Conservation (phyloP, 495 filamentous ascomycete genomes). For the Penicillium tannophilum region DNA sequence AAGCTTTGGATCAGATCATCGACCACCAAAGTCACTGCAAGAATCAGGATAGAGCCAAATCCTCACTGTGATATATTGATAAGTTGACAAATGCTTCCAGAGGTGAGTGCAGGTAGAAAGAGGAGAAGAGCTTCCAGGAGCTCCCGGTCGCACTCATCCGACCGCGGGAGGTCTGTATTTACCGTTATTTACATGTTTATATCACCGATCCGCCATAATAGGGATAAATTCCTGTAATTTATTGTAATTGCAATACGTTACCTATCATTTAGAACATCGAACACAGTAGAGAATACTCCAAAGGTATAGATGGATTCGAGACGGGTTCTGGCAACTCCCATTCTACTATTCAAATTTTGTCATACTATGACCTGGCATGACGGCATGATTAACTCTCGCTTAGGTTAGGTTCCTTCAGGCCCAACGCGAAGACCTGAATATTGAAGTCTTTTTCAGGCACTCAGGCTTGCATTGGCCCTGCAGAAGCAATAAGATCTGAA, state of each 20-base stretch:
- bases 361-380: neutral
- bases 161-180: constrained; percentile 4
- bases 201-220: neutral
- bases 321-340: neutral
- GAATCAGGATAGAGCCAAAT: neutral
- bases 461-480: constrained; percentile 25
- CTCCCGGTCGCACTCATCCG: constrained; percentile 12
- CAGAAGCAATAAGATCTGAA: neutral
- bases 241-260: neutral
- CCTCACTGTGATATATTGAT: neutral
- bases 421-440: constrained; percentile 9
- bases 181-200: neutral
- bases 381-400: neutral
- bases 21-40: constrained; percentile 13
- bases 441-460: constrained; percentile 19
- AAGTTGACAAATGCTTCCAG: neutral
- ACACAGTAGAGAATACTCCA: too few species aligned
- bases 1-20: constrained; percentile 1
- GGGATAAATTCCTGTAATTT: neutral
- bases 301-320: neutral
- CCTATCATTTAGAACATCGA: neutral
- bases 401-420: constrained; percentile 16
- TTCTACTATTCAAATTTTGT: neutral
- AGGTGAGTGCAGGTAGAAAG: constrained; percentile 9
- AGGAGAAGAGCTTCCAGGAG: constrained; percentile 7